A percentile compares a stretch with the other conserved stretches of the same genome.
Evolutionary conservation across 768 basidiomycete genomes (phyloP).

Genomic region (Mycena metata): DNA sequence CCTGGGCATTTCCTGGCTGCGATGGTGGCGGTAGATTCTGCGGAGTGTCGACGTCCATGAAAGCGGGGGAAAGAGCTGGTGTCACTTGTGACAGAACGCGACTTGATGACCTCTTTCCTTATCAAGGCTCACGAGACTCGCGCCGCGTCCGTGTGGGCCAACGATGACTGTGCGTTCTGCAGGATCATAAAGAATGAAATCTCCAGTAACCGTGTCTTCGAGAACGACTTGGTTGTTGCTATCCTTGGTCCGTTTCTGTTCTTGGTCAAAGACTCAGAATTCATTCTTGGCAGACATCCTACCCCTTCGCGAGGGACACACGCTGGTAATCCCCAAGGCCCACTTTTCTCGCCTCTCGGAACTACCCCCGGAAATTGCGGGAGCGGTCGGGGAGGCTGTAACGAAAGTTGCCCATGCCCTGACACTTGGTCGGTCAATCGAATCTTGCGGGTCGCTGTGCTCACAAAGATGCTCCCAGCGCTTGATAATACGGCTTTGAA

Average conservation of each 20-base stretch:
- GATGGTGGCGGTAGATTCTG: neutral
- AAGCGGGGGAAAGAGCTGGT: neutral
- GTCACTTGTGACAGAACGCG: neutral
- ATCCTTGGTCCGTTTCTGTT: conserved; percentile 65
- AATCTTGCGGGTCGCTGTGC: neutral
- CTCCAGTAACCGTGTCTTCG: conserved; percentile 66
- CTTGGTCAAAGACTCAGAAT: conserved; percentile 1
- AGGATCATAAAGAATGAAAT: conserved; percentile 67
- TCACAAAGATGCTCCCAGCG: conserved; percentile 50
- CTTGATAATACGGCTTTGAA: conserved; percentile 77
- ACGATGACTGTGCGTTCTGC: conserved; percentile 73
- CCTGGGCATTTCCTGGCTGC: neutral
- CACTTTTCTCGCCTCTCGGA: conserved; percentile 76
- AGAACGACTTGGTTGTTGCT: conserved; percentile 73
- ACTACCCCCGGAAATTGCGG: conserved; percentile 70
- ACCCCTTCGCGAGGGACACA: conserved; percentile 76
- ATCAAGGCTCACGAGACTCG: conserved; percentile 72
- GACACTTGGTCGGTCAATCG: conserved; percentile 62
- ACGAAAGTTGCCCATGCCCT: conserved; percentile 74
- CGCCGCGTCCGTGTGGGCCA: conserved; percentile 55
- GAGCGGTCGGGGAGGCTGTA: conserved; percentile 69
- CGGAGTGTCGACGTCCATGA: conserved; percentile 25
- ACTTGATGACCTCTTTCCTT: conserved; percentile 78
- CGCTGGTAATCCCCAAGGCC: conserved; percentile 76
- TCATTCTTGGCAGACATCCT: conserved; percentile 66